A percentile compares a stretch with the other conserved stretches of the same genome.
phyloP scores from a whole-genome alignment of 1,284 basidiomycete genomes.

The Ustilago nuda region DNA sequence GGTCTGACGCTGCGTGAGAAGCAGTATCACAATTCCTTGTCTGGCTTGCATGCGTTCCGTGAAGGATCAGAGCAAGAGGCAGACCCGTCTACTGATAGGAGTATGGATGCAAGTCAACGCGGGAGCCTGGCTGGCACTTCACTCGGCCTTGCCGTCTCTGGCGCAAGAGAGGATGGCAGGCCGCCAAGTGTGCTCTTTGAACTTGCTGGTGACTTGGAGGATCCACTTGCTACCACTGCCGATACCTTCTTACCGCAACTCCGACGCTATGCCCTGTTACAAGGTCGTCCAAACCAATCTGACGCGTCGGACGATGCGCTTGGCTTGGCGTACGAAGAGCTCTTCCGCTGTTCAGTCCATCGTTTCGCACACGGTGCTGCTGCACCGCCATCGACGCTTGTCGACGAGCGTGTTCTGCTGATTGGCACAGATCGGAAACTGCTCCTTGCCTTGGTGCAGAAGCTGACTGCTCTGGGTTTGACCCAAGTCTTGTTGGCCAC shows the following conservation, averaged over 20 bases:
- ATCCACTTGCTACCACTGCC: not conserved
- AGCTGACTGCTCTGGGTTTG: slow-evolving; percentile 12
- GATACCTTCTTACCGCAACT: not conserved
- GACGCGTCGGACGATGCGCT: not conserved
- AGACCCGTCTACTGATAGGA: not conserved
- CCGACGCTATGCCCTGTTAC: slow-evolving; percentile 13
- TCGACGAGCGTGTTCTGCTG: slow-evolving; percentile 23
- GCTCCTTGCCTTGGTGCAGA: slow-evolving; percentile 11
- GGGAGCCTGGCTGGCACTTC: not conserved
- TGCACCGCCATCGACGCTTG: slow-evolving; percentile 14
- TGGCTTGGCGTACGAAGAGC: slow-evolving; percentile 12
- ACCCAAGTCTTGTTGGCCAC: slow-evolving; percentile 11
- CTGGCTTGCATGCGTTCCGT: not conserved
- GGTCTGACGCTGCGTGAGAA: slow-evolving; percentile 6
- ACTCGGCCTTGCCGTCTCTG: not conserved
- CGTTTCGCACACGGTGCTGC: slow-evolving; percentile 1
- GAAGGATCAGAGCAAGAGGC: not conserved
- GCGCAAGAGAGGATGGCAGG: not conserved
- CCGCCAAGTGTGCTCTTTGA: slow-evolving; percentile 10
- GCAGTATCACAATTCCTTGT: not conserved
- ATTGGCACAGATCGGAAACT: slow-evolving; percentile 19
- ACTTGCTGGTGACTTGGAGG: slow-evolving; percentile 1
- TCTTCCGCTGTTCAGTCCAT: slow-evolving; percentile 21
- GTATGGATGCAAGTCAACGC: not conserved
- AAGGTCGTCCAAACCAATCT: slow-evolving; percentile 3